Evolutionary conservation across 2,329 filamentous ascomycete genomes (phyloP).

Genomic region (Monosporascus sp.): DNA sequence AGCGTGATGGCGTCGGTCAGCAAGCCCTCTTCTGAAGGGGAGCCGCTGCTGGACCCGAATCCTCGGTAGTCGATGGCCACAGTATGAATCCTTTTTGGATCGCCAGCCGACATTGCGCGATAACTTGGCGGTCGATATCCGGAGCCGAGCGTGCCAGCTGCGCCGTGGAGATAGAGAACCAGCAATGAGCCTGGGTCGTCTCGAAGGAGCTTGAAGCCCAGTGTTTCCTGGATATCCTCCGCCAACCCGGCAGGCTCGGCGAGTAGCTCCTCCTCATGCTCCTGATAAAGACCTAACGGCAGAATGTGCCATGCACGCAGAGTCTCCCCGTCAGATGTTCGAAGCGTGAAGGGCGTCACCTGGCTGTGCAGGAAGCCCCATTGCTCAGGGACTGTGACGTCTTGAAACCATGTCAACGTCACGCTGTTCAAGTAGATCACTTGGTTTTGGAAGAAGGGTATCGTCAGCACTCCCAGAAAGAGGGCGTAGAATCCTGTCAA

Average conservation of each 20-base stretch:
- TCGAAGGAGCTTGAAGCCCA: conserved; percentile 38
- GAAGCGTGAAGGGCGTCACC: conserved; percentile 65
- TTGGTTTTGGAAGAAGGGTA: conserved; percentile 46
- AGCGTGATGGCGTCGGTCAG: conserved; percentile 48
- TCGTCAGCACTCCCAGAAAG: conserved; percentile 21
- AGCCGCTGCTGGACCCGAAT: conserved; percentile 49
- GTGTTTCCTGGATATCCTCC: conserved; percentile 28
- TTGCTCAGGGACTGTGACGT: conserved; percentile 60
- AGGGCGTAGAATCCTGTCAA: conserved; percentile 1
- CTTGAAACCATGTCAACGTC: conserved; percentile 52
- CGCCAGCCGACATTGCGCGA: conserved; percentile 46
- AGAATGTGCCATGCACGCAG: conserved; percentile 74
- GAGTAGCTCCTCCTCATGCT: conserved; percentile 47
- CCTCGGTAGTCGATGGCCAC: conserved; percentile 59
- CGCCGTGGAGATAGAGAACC: conserved; percentile 50
- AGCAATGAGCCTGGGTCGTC: conserved; percentile 40
- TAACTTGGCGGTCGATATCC: conserved; percentile 52
- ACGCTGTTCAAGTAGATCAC: conserved; percentile 52
- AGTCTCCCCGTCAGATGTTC: conserved; percentile 59
- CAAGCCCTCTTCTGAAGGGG: conserved; percentile 51
- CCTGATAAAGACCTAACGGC: conserved; percentile 60
- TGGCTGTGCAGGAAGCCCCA: conserved; percentile 71
- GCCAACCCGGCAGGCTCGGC: conserved; percentile 33
- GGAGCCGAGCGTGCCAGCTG: conserved; percentile 51
- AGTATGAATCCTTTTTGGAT: conserved; percentile 49